Evolutionary conservation across 192 early-diverging fungal genomes (phyloP).

Genomic region (Phycomyces nitens): DNA sequence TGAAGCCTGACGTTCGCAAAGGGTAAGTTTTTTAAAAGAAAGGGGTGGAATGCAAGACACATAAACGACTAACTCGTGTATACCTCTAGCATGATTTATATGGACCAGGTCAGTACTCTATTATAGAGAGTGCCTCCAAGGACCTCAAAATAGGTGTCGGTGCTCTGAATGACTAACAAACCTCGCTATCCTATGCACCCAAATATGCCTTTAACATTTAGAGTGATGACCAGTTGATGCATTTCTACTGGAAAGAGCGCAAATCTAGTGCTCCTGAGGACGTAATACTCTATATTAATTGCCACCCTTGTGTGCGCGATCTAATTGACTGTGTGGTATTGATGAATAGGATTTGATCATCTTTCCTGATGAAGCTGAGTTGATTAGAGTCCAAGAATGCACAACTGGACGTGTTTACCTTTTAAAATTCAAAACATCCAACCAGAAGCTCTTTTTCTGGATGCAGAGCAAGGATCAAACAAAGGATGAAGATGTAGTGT

Average conservation of each 20-base stretch:
- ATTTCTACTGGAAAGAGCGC: constrained; percentile 80
- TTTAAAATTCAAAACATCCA: constrained; percentile 77
- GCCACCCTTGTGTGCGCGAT: background rate
- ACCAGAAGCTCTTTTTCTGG: constrained; percentile 81
- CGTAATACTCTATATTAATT: constrained; percentile 16
- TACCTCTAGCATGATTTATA: constrained; percentile 46
- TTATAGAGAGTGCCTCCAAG: background rate
- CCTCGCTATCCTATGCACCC: too few relatives aligned
- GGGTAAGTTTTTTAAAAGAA: constrained; percentile 44
- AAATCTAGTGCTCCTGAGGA: constrained; percentile 47
- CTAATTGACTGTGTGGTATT: background rate
- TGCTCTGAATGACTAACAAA: too few relatives aligned
- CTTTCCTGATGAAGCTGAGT: constrained; percentile 74
- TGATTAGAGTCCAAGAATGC: constrained; percentile 47
- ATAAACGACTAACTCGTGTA: background rate
- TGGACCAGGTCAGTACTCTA: constrained; percentile 45
- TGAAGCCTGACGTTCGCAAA: constrained; percentile 70
- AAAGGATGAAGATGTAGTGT: constrained; percentile 54
- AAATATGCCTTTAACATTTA: constrained; percentile 8
- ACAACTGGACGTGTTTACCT: constrained; percentile 74
- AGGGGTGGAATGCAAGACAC: constrained; percentile 4
- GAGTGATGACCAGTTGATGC: constrained; percentile 69
- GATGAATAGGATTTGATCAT: constrained; percentile 59
- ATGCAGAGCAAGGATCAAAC: constrained; percentile 66
- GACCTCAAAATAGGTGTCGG: too few relatives aligned